Base-by-base conservation (phyloP, 192 early-diverging fungal genomes). In the Coemansia sp. region DNA sequence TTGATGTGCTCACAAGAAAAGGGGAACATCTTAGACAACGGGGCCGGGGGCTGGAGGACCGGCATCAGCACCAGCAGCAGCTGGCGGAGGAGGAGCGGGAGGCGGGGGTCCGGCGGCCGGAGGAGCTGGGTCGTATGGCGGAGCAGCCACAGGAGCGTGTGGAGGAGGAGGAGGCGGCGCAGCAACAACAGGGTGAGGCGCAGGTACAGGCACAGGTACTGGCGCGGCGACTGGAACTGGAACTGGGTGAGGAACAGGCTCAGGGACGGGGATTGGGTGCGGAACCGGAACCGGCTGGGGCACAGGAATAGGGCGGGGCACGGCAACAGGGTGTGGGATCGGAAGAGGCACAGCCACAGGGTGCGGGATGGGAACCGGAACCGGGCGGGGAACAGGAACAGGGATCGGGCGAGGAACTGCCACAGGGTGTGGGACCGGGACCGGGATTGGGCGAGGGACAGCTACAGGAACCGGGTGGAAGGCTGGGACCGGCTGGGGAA, bases 331-430 rank as follows among this genome's bases (percentile, higher is more conserved):
- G 64, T 66, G 67, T 13, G 46, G 66, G 48, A 38, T 64, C 57
- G 63, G 49, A n/a, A n/a, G n/a, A n/a, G 61, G 68, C 39, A 68
- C 66, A n/a, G 42, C 65, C 7, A 46, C 57, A 5, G 70, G 71
- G 64, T 66, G 67, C 16, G 46, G 66, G 48, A 38, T 64, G 57
- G 63, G 49, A 67, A 61, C 54, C 50, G 45, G 49, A 51, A 44
- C 51, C 41, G 63, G 43, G n/a, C 38, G 67, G 11, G 39, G 37
- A 58, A 6, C 32, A 14, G 32, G 56, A 17, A 58, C 42, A 58
- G 49, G 38, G 13, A 65, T 19, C 4, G 54, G 64, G 7, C 40
- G 41, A 32, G 54, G 39, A 41, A 14, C 53, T 40, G 32, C 20
- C 19, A 59, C 42, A 37, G 65, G 40, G 38, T 67, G 38, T 59